A percentile compares a stretch with the other conserved stretches of the same genome.
phyloP scores from a whole-genome alignment of 177 flowering plant genomes.

The Tripterygium wilfordii region DNA sequence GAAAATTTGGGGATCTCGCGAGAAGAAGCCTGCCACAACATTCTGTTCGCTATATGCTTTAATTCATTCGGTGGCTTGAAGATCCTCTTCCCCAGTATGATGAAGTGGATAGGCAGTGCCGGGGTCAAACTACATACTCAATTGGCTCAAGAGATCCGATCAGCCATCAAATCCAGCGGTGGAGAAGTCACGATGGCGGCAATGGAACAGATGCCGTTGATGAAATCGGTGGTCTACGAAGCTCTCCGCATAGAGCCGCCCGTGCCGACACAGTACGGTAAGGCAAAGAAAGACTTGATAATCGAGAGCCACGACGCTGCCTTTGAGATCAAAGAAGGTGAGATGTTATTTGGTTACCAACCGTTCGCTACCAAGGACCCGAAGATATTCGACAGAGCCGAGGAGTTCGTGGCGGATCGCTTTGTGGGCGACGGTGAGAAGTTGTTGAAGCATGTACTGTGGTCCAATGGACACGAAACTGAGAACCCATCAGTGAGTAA shows the following conservation, averaged over 20 bases:
- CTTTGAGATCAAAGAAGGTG: constrained; percentile 51
- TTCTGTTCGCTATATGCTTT: constrained; percentile 34
- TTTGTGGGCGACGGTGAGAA: constrained; percentile 66
- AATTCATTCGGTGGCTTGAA: constrained; percentile 43
- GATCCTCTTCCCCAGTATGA: constrained; percentile 23
- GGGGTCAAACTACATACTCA: constrained; percentile 34
- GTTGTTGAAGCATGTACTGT: constrained; percentile 50
- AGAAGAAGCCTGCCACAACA: constrained; percentile 45
- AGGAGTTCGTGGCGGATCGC: constrained; percentile 52
- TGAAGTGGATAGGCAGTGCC: constrained; percentile 37
- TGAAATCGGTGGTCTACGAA: constrained; percentile 71
- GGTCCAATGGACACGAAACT: constrained; percentile 75
- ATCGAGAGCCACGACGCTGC: constrained; percentile 52
- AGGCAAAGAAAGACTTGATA: constrained; percentile 50
- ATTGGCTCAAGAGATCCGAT: constrained; percentile 36
- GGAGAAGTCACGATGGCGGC: constrained; percentile 33
- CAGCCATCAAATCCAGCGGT: constrained; percentile 17
- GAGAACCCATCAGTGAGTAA: constrained; percentile 40
- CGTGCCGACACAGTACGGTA: constrained; percentile 62
- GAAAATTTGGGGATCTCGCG: constrained; percentile 22
- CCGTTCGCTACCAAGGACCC: constrained; percentile 63
- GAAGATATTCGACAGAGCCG: constrained; percentile 45
- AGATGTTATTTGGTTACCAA: constrained; percentile 47
- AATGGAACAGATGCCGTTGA: constrained; percentile 48
- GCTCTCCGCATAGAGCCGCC: constrained; percentile 65